These are phyloP conservation scores for Trichosporon faecale DNA, from an alignment of 1,284 basidiomycete genomes.

Conservation along the genomic window DNA sequence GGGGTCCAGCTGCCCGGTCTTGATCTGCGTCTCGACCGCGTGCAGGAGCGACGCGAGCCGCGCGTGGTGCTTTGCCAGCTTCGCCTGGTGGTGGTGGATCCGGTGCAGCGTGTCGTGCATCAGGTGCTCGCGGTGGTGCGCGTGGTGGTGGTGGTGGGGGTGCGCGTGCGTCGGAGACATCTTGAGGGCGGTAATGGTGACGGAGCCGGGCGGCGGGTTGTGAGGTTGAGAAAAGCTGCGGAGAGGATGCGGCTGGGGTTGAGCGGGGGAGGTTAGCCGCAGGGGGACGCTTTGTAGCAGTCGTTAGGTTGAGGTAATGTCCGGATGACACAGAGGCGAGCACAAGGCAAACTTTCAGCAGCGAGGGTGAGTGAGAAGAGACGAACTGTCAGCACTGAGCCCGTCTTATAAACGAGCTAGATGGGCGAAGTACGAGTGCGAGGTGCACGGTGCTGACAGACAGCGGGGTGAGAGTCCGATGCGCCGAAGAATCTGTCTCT, in stretches of 20 bases:
- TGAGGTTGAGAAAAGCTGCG: neutral
- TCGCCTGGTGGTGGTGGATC: conserved; percentile 2
- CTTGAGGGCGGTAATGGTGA: neutral
- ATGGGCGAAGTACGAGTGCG: neutral
- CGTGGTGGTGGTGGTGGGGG: neutral
- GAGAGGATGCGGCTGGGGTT: neutral
- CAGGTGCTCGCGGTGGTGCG: neutral
- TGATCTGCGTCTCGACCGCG: neutral
- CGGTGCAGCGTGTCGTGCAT: neutral
- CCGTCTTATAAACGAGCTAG: neutral
- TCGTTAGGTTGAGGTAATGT: neutral
- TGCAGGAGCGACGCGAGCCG: neutral
- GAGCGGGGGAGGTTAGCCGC: neutral
- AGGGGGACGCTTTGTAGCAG: neutral
- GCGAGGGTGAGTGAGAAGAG: neutral
- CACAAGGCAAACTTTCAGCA: neutral
- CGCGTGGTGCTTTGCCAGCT: conserved; percentile 5
- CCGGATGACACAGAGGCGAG: neutral
- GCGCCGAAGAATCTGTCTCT: neutral
- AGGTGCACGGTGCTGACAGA: neutral
- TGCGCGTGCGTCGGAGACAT: neutral
- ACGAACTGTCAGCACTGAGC: neutral
- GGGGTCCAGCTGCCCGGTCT: neutral
- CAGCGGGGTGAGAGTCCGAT: neutral
- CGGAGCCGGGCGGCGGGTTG: neutral